Conservation (phyloP, 805 yeast species). For the Candida tallmaniae region DNA sequence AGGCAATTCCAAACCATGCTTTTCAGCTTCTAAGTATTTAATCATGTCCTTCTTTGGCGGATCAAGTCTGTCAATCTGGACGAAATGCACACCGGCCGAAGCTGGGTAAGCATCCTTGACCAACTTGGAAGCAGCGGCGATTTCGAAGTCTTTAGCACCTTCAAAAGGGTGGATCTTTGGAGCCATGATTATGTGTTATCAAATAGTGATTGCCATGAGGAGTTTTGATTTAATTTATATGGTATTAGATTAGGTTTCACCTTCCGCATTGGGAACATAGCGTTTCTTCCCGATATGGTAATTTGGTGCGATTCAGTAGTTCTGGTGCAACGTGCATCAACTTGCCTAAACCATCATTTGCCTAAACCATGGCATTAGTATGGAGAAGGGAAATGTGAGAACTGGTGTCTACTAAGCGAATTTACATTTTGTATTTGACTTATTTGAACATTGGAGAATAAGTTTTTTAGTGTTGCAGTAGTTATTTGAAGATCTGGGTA, state of each 20-base stretch:
- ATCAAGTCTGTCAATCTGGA: slow-evolving; percentile 64
- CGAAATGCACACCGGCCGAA: slow-evolving; percentile 53
- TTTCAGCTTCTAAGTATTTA: slow-evolving; percentile 64
- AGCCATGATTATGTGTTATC: slow-evolving; percentile 7
- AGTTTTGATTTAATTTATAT: not conserved
- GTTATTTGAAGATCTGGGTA: too few species aligned
- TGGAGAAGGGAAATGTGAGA: too few species aligned
- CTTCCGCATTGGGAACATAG: not conserved
- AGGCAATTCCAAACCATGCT: slow-evolving; percentile 44
- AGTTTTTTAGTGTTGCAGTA: too few species aligned
- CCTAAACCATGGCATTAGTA: too few species aligned
- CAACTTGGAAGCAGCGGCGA: slow-evolving; percentile 53
- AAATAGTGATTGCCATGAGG: not conserved
- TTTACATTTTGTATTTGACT: too few species aligned
- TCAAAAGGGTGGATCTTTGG: slow-evolving; percentile 51
- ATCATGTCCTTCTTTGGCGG: slow-evolving; percentile 77
- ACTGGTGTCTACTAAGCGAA: too few species aligned
- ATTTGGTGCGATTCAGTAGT: not conserved
- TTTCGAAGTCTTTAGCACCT: slow-evolving; percentile 54
- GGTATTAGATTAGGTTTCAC: slow-evolving; percentile 1
- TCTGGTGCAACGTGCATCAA: too few species aligned
- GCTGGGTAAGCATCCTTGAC: slow-evolving; percentile 56
- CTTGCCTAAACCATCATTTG: too few species aligned
- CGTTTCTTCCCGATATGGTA: not conserved
- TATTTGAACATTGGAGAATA: too few species aligned